Conservation (phyloP, 805 yeast genomes). For the Saturnispora ahearnii region DNA sequence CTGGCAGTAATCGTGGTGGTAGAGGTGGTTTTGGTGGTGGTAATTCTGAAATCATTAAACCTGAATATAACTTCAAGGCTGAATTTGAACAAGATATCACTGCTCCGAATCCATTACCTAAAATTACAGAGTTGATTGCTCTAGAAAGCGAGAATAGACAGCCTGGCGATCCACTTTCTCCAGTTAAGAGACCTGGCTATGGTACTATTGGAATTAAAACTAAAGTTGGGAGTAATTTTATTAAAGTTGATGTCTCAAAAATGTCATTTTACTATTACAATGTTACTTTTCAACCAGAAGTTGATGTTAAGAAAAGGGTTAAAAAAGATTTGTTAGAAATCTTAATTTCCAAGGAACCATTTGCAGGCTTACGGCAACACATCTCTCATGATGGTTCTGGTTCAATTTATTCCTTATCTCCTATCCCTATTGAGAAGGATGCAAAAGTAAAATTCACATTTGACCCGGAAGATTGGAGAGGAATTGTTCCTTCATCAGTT, state of each 20-base stretch:
- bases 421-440: conserved; percentile 16
- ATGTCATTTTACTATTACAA: conserved; percentile 16
- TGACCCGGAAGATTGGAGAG: conserved; percentile 16
- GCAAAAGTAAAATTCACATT: conserved; percentile 16
- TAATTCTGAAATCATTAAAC: conserved; percentile 15
- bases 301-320: conserved; percentile 15
- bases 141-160: conserved; percentile 9
- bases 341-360: conserved; percentile 16
- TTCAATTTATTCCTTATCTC: conserved; percentile 15
- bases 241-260: conserved; percentile 14
- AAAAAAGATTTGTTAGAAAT: conserved; percentile 17
- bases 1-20: conserved; percentile 14
- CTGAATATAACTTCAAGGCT: conserved; percentile 15
- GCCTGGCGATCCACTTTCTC: conserved; percentile 11
- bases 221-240: conserved; percentile 19
- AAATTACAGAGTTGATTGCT: conserved; percentile 11
- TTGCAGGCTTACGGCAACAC: conserved; percentile 9
- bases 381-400: conserved; percentile 21
- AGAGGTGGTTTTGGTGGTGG: conserved; percentile 10
- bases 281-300: conserved; percentile 19
- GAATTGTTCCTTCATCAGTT: conserved; percentile 16
- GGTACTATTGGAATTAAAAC: conserved; percentile 19
- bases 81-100: conserved; percentile 13
- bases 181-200: conserved; percentile 19
- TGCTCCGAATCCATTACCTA: conserved; percentile 12